A percentile compares a stretch with the other conserved stretches of the same genome.
Evolutionary conservation across 1,139 yeast genomes (phyloP).

Genomic region (Torulaspora globosa): DNA sequence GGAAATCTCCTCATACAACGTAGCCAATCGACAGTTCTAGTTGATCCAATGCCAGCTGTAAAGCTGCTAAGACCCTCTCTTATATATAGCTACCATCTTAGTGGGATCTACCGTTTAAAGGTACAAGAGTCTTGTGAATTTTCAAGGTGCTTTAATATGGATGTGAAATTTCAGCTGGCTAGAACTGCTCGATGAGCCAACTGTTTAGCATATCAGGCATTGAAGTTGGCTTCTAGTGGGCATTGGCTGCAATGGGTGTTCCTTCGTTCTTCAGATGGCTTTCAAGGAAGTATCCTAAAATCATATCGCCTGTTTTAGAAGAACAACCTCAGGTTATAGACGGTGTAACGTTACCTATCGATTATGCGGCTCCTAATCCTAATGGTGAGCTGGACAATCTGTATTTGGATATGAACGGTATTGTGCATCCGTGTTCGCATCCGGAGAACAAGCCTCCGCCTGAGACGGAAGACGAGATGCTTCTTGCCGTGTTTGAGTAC

Average conservation of each 20-base stretch:
- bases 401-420: conserved; percentile 94
- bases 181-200: not conserved
- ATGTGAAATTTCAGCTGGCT: not conserved
- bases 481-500: conserved; percentile 80
- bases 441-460: conserved; percentile 95
- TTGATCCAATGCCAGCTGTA: not conserved
- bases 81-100: too few relatives aligned
- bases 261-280: conserved; percentile 98
- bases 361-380: conserved; percentile 75
- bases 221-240: not conserved
- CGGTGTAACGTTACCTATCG: conserved; percentile 59
- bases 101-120: not conserved
- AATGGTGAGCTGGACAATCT: conserved; percentile 93
- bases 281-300: conserved; percentile 88
- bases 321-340: conserved; percentile 56
- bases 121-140: not conserved
- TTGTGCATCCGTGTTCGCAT: conserved; percentile 96
- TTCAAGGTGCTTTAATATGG: not conserved
- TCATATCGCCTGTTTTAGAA: conserved; percentile 84
- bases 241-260: conserved; percentile 56
- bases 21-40: not conserved
- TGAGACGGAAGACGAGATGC: conserved; percentile 92
- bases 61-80: not conserved
- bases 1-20: conserved; percentile 9
- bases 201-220: not conserved